These are phyloP conservation scores for Neurospora tetraspora DNA, from an alignment of 495 filamentous ascomycete genomes.

Conservation along the genomic window DNA sequence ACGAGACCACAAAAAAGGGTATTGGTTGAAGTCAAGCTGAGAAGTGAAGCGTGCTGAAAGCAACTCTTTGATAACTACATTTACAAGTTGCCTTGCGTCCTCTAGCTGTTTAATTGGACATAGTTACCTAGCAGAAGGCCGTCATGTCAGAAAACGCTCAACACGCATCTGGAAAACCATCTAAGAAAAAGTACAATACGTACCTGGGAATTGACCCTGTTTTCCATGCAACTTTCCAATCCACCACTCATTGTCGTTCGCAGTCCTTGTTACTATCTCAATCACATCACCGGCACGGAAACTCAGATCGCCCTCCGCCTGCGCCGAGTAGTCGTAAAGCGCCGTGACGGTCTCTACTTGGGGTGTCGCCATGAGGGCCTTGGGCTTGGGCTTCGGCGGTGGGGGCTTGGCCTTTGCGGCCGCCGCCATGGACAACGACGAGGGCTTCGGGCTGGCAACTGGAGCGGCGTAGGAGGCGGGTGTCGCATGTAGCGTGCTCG, in stretches of 20 bases:
- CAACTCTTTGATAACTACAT: not conserved
- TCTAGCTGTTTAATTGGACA: slow-evolving; percentile 26
- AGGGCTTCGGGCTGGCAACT: slow-evolving; percentile 25
- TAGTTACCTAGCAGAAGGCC: slow-evolving; percentile 30
- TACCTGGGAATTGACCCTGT: slow-evolving; percentile 91
- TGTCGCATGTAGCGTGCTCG: slow-evolving; percentile 10
- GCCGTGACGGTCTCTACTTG: slow-evolving; percentile 66
- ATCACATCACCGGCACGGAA: slow-evolving; percentile 87
- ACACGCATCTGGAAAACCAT: slow-evolving; percentile 7
- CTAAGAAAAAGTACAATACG: slow-evolving; percentile 21
- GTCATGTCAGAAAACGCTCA: not conserved
- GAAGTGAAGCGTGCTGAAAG: not conserved
- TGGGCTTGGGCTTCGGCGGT: slow-evolving; percentile 83
- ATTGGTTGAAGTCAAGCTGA: not conserved
- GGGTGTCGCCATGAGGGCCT: slow-evolving; percentile 54
- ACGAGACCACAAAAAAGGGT: not conserved
- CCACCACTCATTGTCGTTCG: slow-evolving; percentile 97
- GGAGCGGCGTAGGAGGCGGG: slow-evolving; percentile 46
- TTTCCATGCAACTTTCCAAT: slow-evolving; percentile 64
- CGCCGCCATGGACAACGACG: slow-evolving; percentile 51
- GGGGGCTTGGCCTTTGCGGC: slow-evolving; percentile 77
- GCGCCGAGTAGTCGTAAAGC: slow-evolving; percentile 91
- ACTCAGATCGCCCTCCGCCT: slow-evolving; percentile 88
- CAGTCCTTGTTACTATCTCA: slow-evolving; percentile 70
- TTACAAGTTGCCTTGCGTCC: not conserved